Conservation (phyloP, 345 rosid species). For the Corchorus olitorius region DNA sequence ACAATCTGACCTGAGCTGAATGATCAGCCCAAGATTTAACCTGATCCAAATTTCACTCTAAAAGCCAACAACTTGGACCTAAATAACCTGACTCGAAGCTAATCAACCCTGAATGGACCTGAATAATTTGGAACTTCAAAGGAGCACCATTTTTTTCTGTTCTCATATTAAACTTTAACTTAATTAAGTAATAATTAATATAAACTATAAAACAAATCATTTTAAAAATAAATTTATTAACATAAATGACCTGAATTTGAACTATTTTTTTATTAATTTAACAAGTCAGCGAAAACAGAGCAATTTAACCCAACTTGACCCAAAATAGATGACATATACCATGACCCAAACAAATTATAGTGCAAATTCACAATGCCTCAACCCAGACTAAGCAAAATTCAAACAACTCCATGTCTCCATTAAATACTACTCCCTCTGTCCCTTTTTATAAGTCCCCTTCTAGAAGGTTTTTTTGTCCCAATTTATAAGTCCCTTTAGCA, state of each 20-base stretch:
- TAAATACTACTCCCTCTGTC: no score
- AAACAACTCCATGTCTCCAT: background rate
- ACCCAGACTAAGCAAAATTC: background rate
- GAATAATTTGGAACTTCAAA: constrained; percentile 5
- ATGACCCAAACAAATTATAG: background rate
- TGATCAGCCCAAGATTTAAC: background rate
- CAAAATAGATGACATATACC: background rate
- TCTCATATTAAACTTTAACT: background rate
- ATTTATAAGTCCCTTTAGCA: no score
- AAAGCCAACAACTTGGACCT: background rate
- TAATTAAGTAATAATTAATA: background rate
- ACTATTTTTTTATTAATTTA: no score
- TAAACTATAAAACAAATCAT: background rate
- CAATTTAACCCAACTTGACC: background rate
- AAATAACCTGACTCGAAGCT: background rate
- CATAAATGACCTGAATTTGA: background rate
- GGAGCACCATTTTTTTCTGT: background rate
- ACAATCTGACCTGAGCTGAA: background rate
- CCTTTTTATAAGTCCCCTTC: no score
- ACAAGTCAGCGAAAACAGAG: background rate
- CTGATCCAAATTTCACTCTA: constrained; percentile 11
- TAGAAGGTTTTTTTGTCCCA: no score
- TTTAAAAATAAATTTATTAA: background rate
- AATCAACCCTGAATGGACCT: background rate
- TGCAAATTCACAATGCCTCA: background rate